phyloP scores from a whole-genome alignment of 2,329 filamentous ascomycete species.

The Aspergillus chevalieri region DNA sequence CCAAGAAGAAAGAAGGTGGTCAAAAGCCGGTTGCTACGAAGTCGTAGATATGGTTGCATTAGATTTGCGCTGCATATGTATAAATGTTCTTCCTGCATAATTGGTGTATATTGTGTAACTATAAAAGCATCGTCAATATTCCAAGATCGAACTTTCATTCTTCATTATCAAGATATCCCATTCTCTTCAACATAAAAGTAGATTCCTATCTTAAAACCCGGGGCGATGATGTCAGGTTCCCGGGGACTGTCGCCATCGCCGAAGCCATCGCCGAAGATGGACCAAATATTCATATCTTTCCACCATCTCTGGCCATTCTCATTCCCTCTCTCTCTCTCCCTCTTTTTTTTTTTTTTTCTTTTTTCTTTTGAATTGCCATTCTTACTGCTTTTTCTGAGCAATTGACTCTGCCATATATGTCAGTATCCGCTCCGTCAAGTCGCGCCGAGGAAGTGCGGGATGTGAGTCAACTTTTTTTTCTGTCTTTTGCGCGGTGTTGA shows the following conservation, averaged over 20 bases:
- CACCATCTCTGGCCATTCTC: background rate
- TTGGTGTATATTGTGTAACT: background rate
- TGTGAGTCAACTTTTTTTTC: conserved; percentile 26
- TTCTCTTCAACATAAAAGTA: background rate
- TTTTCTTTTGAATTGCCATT: conserved; percentile 9
- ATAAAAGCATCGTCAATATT: background rate
- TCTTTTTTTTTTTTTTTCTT: background rate
- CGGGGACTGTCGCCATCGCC: conserved; percentile 18
- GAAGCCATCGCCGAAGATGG: conserved; percentile 6
- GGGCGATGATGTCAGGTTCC: conserved; percentile 17
- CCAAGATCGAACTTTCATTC: background rate
- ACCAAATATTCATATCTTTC: background rate
- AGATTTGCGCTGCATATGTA: background rate
- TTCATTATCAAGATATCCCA: background rate
- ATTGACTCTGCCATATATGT: conserved; percentile 16
- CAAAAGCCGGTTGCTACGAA: conserved; percentile 11
- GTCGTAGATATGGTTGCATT: background rate
- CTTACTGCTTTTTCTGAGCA: conserved; percentile 7
- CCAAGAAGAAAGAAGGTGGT: conserved; percentile 2
- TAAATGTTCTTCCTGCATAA: background rate
- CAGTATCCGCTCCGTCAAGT: conserved; percentile 13
- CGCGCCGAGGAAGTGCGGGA: conserved; percentile 38
- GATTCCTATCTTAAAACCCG: background rate
- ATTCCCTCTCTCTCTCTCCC: background rate
- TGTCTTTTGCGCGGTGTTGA: background rate